A percentile compares a stretch with the other conserved stretches of the same genome.
phyloP scores from a whole-genome alignment of 495 filamentous ascomycete species.

The Endocarpon pusillum region DNA sequence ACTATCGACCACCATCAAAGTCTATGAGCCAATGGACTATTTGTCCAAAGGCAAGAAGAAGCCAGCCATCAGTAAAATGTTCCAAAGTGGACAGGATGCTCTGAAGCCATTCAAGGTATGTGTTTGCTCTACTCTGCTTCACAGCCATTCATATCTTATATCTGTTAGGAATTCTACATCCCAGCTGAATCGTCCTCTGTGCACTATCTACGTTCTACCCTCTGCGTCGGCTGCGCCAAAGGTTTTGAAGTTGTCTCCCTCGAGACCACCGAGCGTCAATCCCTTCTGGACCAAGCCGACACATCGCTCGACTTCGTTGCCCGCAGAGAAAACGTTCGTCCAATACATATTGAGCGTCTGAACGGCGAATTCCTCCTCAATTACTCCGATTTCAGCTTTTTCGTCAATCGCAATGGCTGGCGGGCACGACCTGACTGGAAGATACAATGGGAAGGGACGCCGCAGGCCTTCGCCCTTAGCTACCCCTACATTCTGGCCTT shows the following conservation, averaged over 20 bases:
- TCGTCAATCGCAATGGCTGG: conserved; percentile 98
- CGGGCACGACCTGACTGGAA: conserved; percentile 88
- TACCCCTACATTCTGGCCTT: conserved; percentile 95
- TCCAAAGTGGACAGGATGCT: conserved; percentile 82
- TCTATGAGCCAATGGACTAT: conserved; percentile 89
- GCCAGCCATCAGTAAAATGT: conserved; percentile 84
- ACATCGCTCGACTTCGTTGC: conserved; percentile 95
- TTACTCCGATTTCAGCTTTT: conserved; percentile 97
- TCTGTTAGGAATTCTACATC: conserved; percentile 76
- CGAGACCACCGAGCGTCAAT: conserved; percentile 94
- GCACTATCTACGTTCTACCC: conserved; percentile 89
- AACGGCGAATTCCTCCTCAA: conserved; percentile 95
- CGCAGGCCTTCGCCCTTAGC: conserved; percentile 77
- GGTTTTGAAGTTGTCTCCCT: conserved; percentile 96
- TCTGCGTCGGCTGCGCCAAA: conserved; percentile 86
- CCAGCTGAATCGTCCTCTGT: conserved; percentile 91
- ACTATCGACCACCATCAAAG: conserved; percentile 87
- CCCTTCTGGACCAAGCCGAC: conserved; percentile 91
- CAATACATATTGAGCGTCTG: conserved; percentile 94
- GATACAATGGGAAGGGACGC: conserved; percentile 92
- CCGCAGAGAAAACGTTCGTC: conserved; percentile 78
- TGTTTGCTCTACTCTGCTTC: conserved; percentile 4
- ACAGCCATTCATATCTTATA: neutral
- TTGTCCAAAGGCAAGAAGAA: conserved; percentile 78
- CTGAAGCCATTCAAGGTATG: conserved; percentile 80